These are phyloP conservation scores for Leptodontidium sp. DNA, from an alignment of 2,329 filamentous ascomycete genomes.

Conservation along the genomic window DNA sequence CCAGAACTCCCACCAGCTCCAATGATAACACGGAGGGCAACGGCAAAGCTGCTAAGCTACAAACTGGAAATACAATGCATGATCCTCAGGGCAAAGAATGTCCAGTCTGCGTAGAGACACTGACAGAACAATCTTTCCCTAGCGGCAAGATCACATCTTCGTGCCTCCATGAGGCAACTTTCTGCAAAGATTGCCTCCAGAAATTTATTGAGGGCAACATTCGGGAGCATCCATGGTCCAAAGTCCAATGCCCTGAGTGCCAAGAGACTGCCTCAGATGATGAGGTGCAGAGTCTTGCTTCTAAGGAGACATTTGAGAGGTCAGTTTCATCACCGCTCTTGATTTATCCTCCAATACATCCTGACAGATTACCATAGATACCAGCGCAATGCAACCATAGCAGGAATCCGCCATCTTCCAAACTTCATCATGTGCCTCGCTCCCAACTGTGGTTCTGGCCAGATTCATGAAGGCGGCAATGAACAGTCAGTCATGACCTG, in stretches of 20 bases:
- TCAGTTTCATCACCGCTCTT: constrained; percentile 39
- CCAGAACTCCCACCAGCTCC: no score
- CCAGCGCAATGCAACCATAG: constrained; percentile 53
- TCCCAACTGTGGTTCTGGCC: constrained; percentile 58
- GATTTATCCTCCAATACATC: background rate
- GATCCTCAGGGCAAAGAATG: background rate
- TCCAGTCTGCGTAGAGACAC: background rate
- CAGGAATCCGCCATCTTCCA: constrained; percentile 52
- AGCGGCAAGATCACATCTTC: constrained; percentile 10
- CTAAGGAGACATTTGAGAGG: constrained; percentile 53
- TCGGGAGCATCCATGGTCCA: constrained; percentile 49
- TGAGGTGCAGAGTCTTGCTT: constrained; percentile 56
- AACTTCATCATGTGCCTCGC: constrained; percentile 62
- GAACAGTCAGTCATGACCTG: constrained; percentile 54
- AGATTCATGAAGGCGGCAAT: constrained; percentile 56
- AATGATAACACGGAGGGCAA: no score
- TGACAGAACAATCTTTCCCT: background rate
- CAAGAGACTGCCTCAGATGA: constrained; percentile 51
- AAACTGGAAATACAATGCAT: no score
- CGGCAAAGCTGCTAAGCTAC: no score
- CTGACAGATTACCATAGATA: constrained; percentile 46
- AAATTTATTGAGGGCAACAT: constrained; percentile 30
- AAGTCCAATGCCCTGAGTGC: constrained; percentile 63
- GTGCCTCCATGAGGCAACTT: constrained; percentile 29
- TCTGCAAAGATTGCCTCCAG: constrained; percentile 30